A percentile compares a stretch with the other conserved stretches of the same genome.
Conservation (phyloP, 495 filamentous ascomycete genomes). For the Aspergillus egyptiacus region DNA sequence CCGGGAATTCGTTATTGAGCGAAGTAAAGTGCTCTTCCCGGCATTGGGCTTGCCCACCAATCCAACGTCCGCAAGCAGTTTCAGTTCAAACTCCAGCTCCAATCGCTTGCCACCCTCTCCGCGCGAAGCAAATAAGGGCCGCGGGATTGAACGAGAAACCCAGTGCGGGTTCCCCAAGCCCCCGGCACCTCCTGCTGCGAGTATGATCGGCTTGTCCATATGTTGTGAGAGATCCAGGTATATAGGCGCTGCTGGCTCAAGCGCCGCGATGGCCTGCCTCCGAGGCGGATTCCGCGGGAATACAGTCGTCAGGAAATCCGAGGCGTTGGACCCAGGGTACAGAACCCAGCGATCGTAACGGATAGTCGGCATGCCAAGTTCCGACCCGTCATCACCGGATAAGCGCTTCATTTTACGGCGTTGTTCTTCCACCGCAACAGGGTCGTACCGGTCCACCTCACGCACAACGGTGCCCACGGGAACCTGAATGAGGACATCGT, state of each 20-base stretch:
- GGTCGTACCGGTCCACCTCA: conserved; percentile 74
- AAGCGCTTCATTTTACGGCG: conserved; percentile 16
- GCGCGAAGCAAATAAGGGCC: conserved; percentile 81
- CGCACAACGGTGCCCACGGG: conserved; percentile 88
- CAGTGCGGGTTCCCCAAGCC: conserved; percentile 95
- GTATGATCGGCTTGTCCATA: conserved; percentile 76
- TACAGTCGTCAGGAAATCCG: conserved; percentile 54
- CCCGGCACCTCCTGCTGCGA: conserved; percentile 84
- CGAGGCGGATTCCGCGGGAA: conserved; percentile 56
- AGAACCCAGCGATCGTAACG: conserved; percentile 73
- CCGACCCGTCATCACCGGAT: conserved; percentile 18
- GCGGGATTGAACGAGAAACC: conserved; percentile 56
- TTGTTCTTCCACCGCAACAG: conserved; percentile 57
- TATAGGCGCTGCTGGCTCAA: conserved; percentile 66
- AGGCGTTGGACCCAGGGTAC: conserved; percentile 66
- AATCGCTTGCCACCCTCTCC: conserved; percentile 74
- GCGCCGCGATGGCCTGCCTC: conserved; percentile 48
- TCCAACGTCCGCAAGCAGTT: conserved; percentile 89
- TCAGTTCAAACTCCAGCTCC: conserved; percentile 82
- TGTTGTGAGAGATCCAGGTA: conserved; percentile 74
- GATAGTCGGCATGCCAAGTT: conserved; percentile 27
- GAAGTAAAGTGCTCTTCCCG: conserved; percentile 88
- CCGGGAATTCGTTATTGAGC: conserved; percentile 76
- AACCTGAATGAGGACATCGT: conserved; percentile 82
- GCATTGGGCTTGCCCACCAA: conserved; percentile 94